Percentiles rank a stretch among this genome's conserved stretches.
Conservation (phyloP, 495 filamentous ascomycete species). For the Aspergillus nanangensis region DNA sequence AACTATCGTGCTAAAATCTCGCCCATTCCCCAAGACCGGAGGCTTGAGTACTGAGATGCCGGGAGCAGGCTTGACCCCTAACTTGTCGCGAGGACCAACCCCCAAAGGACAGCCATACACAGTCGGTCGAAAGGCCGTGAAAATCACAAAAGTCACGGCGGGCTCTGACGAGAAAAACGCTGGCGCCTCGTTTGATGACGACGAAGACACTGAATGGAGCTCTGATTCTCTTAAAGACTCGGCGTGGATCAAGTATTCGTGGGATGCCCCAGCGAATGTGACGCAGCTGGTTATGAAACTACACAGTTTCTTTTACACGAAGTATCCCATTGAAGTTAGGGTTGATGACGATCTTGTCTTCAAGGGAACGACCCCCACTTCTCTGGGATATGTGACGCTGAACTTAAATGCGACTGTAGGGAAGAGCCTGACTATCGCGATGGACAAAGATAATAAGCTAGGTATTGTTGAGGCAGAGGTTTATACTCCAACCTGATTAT, state of each 20-base stretch:
- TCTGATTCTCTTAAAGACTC: not conserved
- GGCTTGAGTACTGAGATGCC: constrained; percentile 2
- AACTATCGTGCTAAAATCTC: not conserved
- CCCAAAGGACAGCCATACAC: not conserved
- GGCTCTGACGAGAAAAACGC: constrained; percentile 3
- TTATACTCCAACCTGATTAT: not conserved
- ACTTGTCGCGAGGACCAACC: constrained; percentile 2
- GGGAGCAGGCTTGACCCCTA: not conserved
- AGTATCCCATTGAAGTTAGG: constrained; percentile 1
- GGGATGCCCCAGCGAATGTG: constrained; percentile 1
- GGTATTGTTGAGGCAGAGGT: constrained; percentile 7
- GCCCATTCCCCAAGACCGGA: not conserved
- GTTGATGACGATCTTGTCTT: constrained; percentile 4
- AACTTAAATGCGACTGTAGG: not conserved
- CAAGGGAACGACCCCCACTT: constrained; percentile 2
- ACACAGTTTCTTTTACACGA: not conserved
- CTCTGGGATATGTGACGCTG: constrained; percentile 3
- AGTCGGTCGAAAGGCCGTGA: not conserved
- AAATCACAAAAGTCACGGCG: constrained; percentile 1
- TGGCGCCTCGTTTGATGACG: not conserved
- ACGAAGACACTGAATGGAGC: constrained; percentile 3
- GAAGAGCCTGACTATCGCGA: not conserved
- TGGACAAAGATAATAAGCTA: not conserved
- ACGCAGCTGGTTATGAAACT: constrained; percentile 5
- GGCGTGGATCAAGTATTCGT: constrained; percentile 6